Conservation (phyloP, 306 rosid species). For the Sechiopsis laciniata region DNA sequence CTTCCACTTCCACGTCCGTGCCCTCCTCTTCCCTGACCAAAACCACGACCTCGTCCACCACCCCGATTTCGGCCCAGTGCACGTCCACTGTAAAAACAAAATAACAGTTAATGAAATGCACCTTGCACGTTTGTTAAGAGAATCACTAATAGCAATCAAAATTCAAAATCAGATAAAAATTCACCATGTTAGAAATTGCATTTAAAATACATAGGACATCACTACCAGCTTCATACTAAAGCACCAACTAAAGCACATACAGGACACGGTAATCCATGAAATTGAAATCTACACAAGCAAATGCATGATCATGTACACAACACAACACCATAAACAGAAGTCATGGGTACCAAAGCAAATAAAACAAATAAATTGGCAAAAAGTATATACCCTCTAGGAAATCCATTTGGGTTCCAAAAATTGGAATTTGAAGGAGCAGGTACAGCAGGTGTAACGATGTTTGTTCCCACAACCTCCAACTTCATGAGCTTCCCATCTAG, state of each 20-base stretch:
- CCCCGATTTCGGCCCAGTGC: constrained; percentile 52
- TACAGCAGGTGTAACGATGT: constrained; percentile 48
- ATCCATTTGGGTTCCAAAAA: constrained; percentile 52
- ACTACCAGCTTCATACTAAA: not conserved
- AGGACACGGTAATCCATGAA: not conserved
- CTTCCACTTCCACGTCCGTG: constrained; percentile 44
- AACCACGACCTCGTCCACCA: constrained; percentile 42
- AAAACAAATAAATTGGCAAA: not conserved
- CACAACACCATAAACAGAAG: not conserved
- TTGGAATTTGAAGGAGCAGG: constrained; percentile 40
- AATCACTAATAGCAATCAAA: not conserved
- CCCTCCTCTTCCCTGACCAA: constrained; percentile 26
- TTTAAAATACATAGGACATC: not conserved
- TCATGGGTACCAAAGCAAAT: no score
- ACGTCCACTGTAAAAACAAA: constrained; percentile 51
- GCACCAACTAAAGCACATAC: not conserved
- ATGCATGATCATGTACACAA: not conserved
- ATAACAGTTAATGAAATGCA: not conserved
- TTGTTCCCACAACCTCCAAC: constrained; percentile 87
- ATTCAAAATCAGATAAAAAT: not conserved
- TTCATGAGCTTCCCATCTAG: constrained; percentile 93
- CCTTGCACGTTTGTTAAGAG: not conserved
- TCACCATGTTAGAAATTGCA: not conserved
- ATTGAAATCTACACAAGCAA: not conserved
- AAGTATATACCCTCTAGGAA: constrained; percentile 54